Percentiles rank a stretch among this genome's conserved stretches.
phyloP scores from a whole-genome alignment of 306 rosid genomes.

The Fragaria nilgerrensis region DNA sequence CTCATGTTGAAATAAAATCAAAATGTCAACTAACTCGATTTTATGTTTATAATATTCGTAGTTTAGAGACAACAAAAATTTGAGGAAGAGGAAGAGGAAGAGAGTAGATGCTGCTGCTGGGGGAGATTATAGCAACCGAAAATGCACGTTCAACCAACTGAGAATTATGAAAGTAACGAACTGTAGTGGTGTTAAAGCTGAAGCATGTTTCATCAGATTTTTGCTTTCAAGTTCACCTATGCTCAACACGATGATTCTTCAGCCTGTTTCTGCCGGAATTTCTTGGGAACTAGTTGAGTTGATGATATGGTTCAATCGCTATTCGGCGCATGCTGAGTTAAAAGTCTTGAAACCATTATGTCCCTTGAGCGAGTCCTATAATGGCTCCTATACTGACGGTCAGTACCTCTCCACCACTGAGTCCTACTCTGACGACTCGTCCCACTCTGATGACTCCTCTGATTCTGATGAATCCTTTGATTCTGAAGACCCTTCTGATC shows the following conservation, averaged over 20 bases:
- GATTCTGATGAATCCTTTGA: too few species aligned
- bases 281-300: not conserved
- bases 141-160: conserved; percentile 30
- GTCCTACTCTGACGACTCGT: too few species aligned
- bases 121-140: not conserved
- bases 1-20: not conserved
- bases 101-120: not conserved
- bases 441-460: too few species aligned
- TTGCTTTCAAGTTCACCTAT: conserved; percentile 35
- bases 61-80: not conserved
- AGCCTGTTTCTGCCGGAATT: conserved; percentile 23
- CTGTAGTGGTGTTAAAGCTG: conserved; percentile 38
- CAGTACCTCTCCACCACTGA: too few species aligned
- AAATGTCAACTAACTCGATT: too few species aligned
- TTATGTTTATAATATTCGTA: not conserved
- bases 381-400: not conserved
- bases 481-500: too few species aligned
- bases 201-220: conserved; percentile 19
- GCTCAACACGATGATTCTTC: conserved; percentile 51
- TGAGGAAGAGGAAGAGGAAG: not conserved
- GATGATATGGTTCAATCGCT: not conserved
- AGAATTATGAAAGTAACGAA: conserved; percentile 39
- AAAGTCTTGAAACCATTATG: not conserved
- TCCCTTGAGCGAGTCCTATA: not conserved
- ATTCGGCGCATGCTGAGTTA: not conserved